Evolutionary conservation across 2,329 filamentous ascomycete genomes (phyloP).

Genomic region (Aspergillus tamarii): DNA sequence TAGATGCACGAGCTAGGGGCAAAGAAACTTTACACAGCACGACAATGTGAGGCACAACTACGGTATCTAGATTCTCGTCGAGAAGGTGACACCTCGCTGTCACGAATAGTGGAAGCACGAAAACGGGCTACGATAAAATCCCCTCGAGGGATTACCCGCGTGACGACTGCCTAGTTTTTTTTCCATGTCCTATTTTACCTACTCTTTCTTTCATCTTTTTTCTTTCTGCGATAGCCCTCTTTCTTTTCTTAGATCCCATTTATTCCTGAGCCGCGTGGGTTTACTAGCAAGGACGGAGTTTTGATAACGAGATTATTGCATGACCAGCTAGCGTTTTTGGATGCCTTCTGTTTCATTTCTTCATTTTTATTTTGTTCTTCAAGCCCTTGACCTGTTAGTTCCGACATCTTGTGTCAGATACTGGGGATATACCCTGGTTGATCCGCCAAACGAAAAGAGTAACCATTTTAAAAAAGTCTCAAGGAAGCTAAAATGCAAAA

Average conservation of each 20-base stretch:
- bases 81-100: conserved; percentile 21
- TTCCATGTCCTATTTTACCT: background rate
- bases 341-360: background rate
- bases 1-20: conserved; percentile 41
- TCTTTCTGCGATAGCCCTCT: conserved; percentile 7
- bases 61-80: conserved; percentile 28
- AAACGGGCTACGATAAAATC: conserved; percentile 16
- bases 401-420: background rate
- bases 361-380: background rate
- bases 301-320: conserved; percentile 1
- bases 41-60: conserved; percentile 42
- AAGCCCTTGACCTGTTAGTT: background rate
- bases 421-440: background rate
- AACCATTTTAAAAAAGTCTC: background rate
- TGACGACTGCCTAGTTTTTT: conserved; percentile 8
- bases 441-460: background rate
- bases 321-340: background rate
- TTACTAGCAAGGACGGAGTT: background rate
- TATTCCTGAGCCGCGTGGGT: background rate
- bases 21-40: conserved; percentile 36
- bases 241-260: conserved; percentile 1
- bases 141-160: conserved; percentile 1
- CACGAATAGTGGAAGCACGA: conserved; percentile 28
- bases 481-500: background rate
- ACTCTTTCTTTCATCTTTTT: conserved; percentile 2